Evolutionary conservation across 1,139 yeast species (phyloP), one percentile per base, ranked within the genome.

Genomic region (Scheffersomyces illinoinensis): DNA sequence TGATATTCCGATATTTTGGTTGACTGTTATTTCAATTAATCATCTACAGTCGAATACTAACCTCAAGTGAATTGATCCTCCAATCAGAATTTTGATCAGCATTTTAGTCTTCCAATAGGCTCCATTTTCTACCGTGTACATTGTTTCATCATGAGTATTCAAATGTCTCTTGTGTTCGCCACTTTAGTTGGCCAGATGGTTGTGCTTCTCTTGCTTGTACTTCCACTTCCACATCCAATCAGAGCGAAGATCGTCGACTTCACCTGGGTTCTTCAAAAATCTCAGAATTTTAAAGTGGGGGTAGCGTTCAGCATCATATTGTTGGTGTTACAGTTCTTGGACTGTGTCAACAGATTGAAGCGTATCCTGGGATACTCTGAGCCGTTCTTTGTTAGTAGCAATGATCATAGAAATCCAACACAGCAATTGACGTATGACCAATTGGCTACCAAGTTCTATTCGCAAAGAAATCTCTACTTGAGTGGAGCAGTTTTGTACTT

Each of bases 401-500:
- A 57, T 58, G 48, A 62, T 64, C 8, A 56, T 61, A 14, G 62
- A 17, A 52, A 47, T 52, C 53, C 57, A 23, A 26, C 58, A 7
- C 61, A 57, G 18, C 57, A 64, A 59, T 69, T 77, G 65, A 71
- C 71, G 57, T 71, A 74, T 58, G 84, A 81, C 46, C 81, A 76
- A 68, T 73, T 79, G 68, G 84, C 84, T n/a, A 72, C 80, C 58
- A 85, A 86, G 65, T 88, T 90, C 64, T 88, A 87, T 66, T 82
- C 89, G 53, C 93, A 89, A 70, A 80, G 95, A 68, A 89, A 89
- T 66, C 76, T 88, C 63, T 89, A 89, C 71, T 81, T 89, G 60
- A 83, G 89, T 19, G 93, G 93, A 3, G 91, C 91, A 7, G 87
- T 88, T 3, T 71, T 88, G 62, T 88, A 87, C 71, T 81, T 87